A percentile compares a stretch with the other conserved stretches of the same genome.
These are phyloP conservation scores for Osmanthus fragrans DNA, from an alignment of 257 asterid species.

Conservation along the genomic window DNA sequence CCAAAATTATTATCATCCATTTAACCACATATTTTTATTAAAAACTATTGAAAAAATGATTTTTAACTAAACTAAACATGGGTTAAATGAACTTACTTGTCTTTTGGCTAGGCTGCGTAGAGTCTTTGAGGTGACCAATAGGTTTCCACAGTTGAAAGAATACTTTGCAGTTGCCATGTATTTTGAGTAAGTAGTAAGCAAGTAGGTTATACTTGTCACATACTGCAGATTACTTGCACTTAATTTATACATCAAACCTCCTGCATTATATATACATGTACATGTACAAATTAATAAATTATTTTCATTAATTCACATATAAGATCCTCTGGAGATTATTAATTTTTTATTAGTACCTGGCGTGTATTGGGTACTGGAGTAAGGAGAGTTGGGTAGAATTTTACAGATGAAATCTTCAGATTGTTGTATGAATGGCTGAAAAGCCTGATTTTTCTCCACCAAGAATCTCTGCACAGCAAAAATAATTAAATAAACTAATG, in stretches of 20 bases:
- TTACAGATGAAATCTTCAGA: slow-evolving; percentile 76
- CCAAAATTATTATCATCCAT: no score
- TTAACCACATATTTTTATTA: no score
- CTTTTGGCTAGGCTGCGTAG: slow-evolving; percentile 47
- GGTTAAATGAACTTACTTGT: slow-evolving; percentile 40
- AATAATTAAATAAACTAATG: background rate
- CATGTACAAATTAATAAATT: background rate
- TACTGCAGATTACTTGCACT: slow-evolving; percentile 70
- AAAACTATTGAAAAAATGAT: no score
- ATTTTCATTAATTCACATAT: background rate
- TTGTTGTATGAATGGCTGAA: slow-evolving; percentile 45
- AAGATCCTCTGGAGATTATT: background rate
- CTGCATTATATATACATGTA: slow-evolving; percentile 27
- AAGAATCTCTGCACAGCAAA: slow-evolving; percentile 46
- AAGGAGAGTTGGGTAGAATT: slow-evolving; percentile 72
- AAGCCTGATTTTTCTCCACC: slow-evolving; percentile 46
- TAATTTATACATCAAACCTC: slow-evolving; percentile 75
- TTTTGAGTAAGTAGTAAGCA: slow-evolving; percentile 80
- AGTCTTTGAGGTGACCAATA: slow-evolving; percentile 38
- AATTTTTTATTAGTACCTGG: slow-evolving; percentile 36
- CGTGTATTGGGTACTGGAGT: slow-evolving; percentile 67
- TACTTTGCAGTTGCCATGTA: slow-evolving; percentile 66
- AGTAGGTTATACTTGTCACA: slow-evolving; percentile 68
- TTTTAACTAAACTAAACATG: no score
- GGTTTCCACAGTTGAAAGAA: slow-evolving; percentile 59